phyloP scores from a whole-genome alignment of 257 asterid species.

The Lithospermum erythrorhizon region DNA sequence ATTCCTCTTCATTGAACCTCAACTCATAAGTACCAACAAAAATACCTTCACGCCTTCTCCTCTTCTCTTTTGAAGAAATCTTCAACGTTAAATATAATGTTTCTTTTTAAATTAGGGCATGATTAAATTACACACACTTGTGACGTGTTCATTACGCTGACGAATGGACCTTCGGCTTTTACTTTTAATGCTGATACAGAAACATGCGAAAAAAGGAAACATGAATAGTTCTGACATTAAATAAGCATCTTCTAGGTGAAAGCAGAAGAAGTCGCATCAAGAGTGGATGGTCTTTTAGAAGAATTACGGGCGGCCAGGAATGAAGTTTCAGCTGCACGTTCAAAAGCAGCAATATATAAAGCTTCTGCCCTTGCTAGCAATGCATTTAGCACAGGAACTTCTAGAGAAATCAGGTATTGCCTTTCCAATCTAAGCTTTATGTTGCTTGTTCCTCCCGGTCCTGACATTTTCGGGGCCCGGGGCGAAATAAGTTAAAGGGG shows the following conservation, averaged over 20 bases:
- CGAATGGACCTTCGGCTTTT: not conserved
- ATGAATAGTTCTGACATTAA: not conserved
- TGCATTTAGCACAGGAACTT: conserved; percentile 45
- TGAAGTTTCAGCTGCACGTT: conserved; percentile 63
- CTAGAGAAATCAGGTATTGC: conserved; percentile 42
- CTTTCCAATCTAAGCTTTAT: not conserved
- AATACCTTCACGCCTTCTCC: too few relatives aligned
- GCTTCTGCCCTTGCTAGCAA: conserved; percentile 52
- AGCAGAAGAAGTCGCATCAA: conserved; percentile 67
- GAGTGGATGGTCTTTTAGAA: conserved; percentile 70
- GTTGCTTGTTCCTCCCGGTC: not conserved
- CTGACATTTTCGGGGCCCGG: too few relatives aligned
- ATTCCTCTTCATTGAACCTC: too few relatives aligned
- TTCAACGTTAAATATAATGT: not conserved
- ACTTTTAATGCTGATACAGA: too few relatives aligned
- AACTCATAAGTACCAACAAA: too few relatives aligned
- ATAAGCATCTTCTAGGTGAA: conserved; percentile 42
- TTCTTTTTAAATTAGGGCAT: too few relatives aligned
- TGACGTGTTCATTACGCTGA: not conserved
- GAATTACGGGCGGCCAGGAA: conserved; percentile 62
- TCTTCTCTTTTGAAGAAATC: too few relatives aligned
- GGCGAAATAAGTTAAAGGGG: too few relatives aligned
- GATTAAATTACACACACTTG: not conserved
- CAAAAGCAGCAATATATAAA: conserved; percentile 73
- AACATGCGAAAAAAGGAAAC: too few relatives aligned